Base-by-base conservation (phyloP, 176 grass and related monocot genomes). In the Oryza glumipatula region DNA sequence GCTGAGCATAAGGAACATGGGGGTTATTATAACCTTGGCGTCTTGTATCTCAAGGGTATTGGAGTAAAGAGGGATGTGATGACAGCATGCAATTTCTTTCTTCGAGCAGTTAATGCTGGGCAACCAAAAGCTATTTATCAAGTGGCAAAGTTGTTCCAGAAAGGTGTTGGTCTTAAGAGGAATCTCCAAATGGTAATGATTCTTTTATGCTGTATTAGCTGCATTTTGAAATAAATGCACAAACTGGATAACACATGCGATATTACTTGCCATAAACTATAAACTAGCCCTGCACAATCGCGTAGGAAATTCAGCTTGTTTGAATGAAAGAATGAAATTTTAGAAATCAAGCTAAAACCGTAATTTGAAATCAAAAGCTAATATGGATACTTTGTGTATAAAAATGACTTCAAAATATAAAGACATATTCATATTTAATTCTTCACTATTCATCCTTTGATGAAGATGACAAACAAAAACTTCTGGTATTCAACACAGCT, bases 71-170 rank as follows among this genome's bases (percentile, higher is more conserved):
- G 82, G 74, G 90, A 99, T 91, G 81, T 96, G 56, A 81, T 65
- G 64, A 39, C 38, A 35, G 97, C 97, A 48, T 88, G 88, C 84
- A 89, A 89, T 79, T 64, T 67, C 76, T 92, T 99, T 77, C 83
- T 99, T 71, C 80, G 38, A 65, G 97, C 97, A 67, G 94, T 93
- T 83, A 92, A 99, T 92, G 89, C 64, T 21, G 97, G 94, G 68
- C 94, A 99, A 48, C 97, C 97, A 80, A 99, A 99, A 88, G 97
- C 97, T 78, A 89, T 99, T 67, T 99, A 96, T 80, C 97, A 99
- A 88, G 86, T 99, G 61, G 97, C 97, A 23, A 99, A 95, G 69
- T 80, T 99, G 81, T 99, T 94, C 76, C 97, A 99, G 43, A 99
- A 91, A 78, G 97, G 94, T 66, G 86, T 99, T 67, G 90, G 92